Conservation (phyloP, 345 rosid genomes). For the Luvunga scandens region DNA sequence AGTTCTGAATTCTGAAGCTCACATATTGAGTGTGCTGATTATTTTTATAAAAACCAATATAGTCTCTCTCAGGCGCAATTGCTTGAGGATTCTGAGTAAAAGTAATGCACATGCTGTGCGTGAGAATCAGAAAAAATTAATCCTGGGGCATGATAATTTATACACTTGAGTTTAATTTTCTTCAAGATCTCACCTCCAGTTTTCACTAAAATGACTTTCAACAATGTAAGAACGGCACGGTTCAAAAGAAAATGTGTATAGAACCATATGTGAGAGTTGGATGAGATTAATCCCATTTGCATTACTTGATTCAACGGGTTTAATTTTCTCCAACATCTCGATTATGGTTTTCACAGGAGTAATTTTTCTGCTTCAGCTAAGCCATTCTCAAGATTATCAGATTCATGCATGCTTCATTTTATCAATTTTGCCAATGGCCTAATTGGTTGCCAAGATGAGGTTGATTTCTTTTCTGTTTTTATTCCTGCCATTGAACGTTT, state of each 20-base stretch:
- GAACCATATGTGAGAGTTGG: neutral
- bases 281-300: neutral
- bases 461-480: neutral
- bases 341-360: neutral
- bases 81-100: neutral
- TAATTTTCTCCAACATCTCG: slow-evolving; percentile 6
- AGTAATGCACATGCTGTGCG: neutral
- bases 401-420: neutral
- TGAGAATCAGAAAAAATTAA: slow-evolving; percentile 5
- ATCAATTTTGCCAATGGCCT: too few relatives aligned
- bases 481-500: neutral
- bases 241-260: neutral
- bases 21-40: neutral
- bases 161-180: neutral
- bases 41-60: neutral
- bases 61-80: neutral
- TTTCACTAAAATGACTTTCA: neutral
- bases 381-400: neutral
- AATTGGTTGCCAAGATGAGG: too few relatives aligned
- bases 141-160: neutral
- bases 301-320: neutral
- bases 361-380: neutral
- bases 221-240: neutral
- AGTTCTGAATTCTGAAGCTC: neutral
- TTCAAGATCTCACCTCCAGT: neutral